Conservation (phyloP, 1,284 basidiomycete genomes). For the Sanguinoderma infundibulare region DNA sequence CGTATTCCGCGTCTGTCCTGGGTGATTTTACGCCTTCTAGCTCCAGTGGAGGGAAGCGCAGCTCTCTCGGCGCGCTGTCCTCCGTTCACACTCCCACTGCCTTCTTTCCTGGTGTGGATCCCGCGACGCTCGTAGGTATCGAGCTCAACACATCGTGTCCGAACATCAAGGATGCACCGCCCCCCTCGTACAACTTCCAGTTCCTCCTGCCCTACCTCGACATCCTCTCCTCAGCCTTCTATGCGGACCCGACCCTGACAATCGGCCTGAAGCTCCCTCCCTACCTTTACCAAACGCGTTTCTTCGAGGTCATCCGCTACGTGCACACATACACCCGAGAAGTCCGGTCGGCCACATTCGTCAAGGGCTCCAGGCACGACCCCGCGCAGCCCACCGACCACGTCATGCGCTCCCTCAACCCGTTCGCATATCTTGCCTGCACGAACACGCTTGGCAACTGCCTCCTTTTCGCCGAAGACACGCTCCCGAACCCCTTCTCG, state of each 20-base stretch:
- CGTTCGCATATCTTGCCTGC: conserved; percentile 56
- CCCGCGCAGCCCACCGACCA: conserved; percentile 31
- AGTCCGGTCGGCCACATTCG: conserved; percentile 29
- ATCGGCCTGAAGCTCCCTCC: conserved; percentile 83
- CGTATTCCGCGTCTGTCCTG: conserved; percentile 19
- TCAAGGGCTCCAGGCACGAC: conserved; percentile 15
- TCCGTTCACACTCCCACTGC: conserved; percentile 2
- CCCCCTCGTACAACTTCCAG: conserved; percentile 64
- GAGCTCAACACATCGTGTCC: conserved; percentile 85
- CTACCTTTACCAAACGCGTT: conserved; percentile 70
- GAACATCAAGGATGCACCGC: conserved; percentile 68
- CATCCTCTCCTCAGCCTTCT: conserved; percentile 52
- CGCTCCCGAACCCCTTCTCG: conserved; percentile 17
- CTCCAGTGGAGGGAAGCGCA: conserved; percentile 9
- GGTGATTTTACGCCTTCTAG: conserved; percentile 20
- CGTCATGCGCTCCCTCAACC: conserved; percentile 43
- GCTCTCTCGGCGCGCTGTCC: conserved; percentile 12
- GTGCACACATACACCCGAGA: conserved; percentile 41
- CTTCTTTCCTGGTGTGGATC: conserved; percentile 15
- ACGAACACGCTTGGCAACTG: conserved; percentile 80
- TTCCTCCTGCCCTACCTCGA: conserved; percentile 52
- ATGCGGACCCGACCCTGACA: conserved; percentile 56
- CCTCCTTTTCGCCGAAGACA: conserved; percentile 63
- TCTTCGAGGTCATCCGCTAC: conserved; percentile 53
- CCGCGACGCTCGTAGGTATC: conserved; percentile 46